Evolutionary conservation across 805 yeast genomes (phyloP).

Genomic region (Yarrowia sp.): DNA sequence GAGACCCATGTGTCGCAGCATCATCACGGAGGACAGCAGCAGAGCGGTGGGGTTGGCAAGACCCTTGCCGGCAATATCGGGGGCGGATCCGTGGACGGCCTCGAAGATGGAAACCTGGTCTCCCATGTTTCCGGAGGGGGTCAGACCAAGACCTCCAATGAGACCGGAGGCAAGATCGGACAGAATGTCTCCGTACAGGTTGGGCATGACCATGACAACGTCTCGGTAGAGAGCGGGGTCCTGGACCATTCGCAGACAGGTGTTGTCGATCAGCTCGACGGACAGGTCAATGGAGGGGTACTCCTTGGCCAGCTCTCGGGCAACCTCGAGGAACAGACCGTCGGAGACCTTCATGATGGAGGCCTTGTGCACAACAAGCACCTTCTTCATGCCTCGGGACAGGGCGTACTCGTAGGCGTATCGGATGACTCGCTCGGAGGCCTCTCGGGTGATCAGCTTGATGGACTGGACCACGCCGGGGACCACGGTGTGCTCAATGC

Average conservation of each 20-base stretch:
- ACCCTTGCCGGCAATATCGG: conserved; percentile 99
- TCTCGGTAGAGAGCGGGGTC: conserved; percentile 88
- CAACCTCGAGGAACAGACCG: conserved; percentile 93
- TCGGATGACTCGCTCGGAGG: conserved; percentile 94
- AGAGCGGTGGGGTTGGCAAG: conserved; percentile 99
- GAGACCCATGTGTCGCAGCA: conserved; percentile 98
- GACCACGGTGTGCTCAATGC: conserved; percentile 96
- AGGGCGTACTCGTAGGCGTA: conserved; percentile 97
- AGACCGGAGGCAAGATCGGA: conserved; percentile 97
- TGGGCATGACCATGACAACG: conserved; percentile 97
- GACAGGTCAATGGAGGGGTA: conserved; percentile 87
- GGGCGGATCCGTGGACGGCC: conserved; percentile 99
- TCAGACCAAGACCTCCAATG: conserved; percentile 98
- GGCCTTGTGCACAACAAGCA: conserved; percentile 96
- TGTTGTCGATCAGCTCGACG: conserved; percentile 92
- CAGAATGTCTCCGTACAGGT: conserved; percentile 98
- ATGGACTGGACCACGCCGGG: conserved; percentile 99
- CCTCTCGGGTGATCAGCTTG: conserved; percentile 94
- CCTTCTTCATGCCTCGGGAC: conserved; percentile 84
- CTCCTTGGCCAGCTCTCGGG: conserved; percentile 86
- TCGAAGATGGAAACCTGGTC: conserved; percentile 96
- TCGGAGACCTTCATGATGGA: conserved; percentile 98
- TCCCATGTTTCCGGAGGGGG: conserved; percentile 99
- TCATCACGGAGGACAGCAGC: conserved; percentile 94
- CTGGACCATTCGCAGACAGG: conserved; percentile 86